These are phyloP conservation scores for Russula sp. DNA, from an alignment of 768 basidiomycete genomes.

Conservation along the genomic window DNA sequence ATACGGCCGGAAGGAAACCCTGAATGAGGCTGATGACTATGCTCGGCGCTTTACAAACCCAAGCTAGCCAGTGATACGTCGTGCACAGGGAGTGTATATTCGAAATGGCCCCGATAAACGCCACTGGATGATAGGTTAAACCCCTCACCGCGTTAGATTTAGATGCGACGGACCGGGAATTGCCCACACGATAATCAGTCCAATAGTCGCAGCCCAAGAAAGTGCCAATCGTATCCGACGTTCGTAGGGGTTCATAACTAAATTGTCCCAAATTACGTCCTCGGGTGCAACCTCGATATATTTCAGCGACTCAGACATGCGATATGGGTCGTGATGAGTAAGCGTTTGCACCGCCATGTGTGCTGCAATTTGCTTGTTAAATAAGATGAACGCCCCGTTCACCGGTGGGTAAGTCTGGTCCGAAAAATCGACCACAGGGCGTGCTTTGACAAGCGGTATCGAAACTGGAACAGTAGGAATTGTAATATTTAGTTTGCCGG, in stretches of 20 bases:
- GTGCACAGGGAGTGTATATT: constrained; percentile 68
- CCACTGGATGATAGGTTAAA: constrained; percentile 21
- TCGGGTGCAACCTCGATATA: constrained; percentile 78
- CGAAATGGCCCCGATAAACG: constrained; percentile 73
- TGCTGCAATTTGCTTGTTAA: constrained; percentile 88
- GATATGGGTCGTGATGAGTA: constrained; percentile 73
- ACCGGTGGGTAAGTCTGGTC: constrained; percentile 30
- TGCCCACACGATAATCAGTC: constrained; percentile 81
- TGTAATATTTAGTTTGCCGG: constrained; percentile 24
- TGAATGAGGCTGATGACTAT: constrained; percentile 75
- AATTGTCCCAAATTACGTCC: constrained; percentile 89
- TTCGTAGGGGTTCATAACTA: constrained; percentile 88
- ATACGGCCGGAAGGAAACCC: constrained; percentile 84
- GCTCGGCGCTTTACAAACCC: constrained; percentile 71
- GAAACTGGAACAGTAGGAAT: constrained; percentile 11
- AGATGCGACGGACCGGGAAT: constrained; percentile 52
- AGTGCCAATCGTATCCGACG: constrained; percentile 32
- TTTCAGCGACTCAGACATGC: constrained; percentile 55
- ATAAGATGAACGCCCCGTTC: constrained; percentile 79
- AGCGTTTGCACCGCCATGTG: constrained; percentile 76
- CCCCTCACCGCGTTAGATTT: too few relatives aligned
- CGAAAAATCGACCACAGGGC: constrained; percentile 17
- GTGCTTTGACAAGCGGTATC: constrained; percentile 13
- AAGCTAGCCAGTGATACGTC: constrained; percentile 63
- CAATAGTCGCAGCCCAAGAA: constrained; percentile 70